Evolutionary conservation across 78 protist genomes (phyloP).

Genomic region (Dictyostelium firmibasis): DNA sequence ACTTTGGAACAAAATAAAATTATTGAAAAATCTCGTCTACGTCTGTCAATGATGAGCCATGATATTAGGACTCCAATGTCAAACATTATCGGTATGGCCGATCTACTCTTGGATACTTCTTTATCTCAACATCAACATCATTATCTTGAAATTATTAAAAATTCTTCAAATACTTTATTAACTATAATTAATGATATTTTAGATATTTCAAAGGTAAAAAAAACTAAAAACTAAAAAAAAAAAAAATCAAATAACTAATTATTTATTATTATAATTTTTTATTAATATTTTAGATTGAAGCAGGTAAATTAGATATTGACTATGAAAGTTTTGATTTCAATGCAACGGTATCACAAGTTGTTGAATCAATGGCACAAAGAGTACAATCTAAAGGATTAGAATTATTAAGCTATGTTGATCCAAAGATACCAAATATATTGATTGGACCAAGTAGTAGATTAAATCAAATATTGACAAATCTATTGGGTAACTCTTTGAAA

Average conservation of each 20-base stretch:
- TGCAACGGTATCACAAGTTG: constrained; percentile 27
- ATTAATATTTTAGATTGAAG: constrained; percentile 44
- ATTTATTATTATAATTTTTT: neutral
- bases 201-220: constrained; percentile 69
- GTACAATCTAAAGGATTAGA: constrained; percentile 66
- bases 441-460: constrained; percentile 40
- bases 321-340: constrained; percentile 58
- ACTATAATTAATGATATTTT: constrained; percentile 64
- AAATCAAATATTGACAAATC: constrained; percentile 64
- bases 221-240: too few relatives aligned
- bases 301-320: constrained; percentile 66
- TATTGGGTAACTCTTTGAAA: constrained; percentile 52
- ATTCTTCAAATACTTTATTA: constrained; percentile 54
- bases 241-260: neutral
- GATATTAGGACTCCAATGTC: constrained; percentile 75
- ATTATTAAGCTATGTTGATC: constrained; percentile 14
- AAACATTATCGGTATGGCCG: constrained; percentile 58
- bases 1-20: constrained; percentile 32
- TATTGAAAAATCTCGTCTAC: constrained; percentile 32
- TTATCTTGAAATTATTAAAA: constrained; percentile 55
- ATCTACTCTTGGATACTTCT: constrained; percentile 21
- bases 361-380: constrained; percentile 64
- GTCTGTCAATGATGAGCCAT: constrained; percentile 57
- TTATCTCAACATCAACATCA: constrained; percentile 30
- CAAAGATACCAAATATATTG: constrained; percentile 12